Evolutionary conservation across 73 alveolate species (phyloP), one percentile per base, ranked within the genome.

Genomic region (Effrenium voratum): DNA sequence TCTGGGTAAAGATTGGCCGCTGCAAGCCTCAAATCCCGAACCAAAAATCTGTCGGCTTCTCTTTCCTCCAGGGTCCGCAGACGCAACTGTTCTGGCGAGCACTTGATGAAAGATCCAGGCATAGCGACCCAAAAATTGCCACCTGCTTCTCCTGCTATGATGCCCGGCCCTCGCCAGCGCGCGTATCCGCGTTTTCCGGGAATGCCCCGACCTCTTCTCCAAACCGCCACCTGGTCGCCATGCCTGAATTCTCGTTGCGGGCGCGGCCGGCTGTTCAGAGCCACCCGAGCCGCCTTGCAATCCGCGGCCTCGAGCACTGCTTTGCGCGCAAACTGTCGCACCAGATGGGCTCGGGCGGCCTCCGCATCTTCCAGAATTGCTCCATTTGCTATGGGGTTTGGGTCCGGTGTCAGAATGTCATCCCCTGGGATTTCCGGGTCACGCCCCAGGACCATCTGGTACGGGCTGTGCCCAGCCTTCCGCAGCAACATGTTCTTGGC

Each of bases 391-490:
- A 79, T 79, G 0, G 91, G 91, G 45, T 79, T 47, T 2, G 91
- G 44, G 1, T 43, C 59, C 3, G 3, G 40, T 8, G 50, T 40
- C 16, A 36, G 5, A 2, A 75, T 24, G 40, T 75, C 86, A 36
- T 75, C 86, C 3, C 86, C 86, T 16, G 86, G 86, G 36, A 75
- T 30, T 57, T 75, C 86, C 36, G 86, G 86, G 59, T 75, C 86
- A 2, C 86, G 30, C 5, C 86, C 86, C 3, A 75, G 41, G 6
- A 75, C 86, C 40, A 75, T 34, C 36, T 75, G 86, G 41, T 75
- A 75, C 1, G 86, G 59, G 36, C 86, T 75, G 41, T 75, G 57
- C 30, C 86, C 86, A 13, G 41, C 86, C 2, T 57, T 3, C 5
- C 86, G 30, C 49, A 75, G 30, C 4, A 75, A 57, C 2, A 40